phyloP scores from a whole-genome alignment of 768 basidiomycete species.

The Hirschioporus abietinus region DNA sequence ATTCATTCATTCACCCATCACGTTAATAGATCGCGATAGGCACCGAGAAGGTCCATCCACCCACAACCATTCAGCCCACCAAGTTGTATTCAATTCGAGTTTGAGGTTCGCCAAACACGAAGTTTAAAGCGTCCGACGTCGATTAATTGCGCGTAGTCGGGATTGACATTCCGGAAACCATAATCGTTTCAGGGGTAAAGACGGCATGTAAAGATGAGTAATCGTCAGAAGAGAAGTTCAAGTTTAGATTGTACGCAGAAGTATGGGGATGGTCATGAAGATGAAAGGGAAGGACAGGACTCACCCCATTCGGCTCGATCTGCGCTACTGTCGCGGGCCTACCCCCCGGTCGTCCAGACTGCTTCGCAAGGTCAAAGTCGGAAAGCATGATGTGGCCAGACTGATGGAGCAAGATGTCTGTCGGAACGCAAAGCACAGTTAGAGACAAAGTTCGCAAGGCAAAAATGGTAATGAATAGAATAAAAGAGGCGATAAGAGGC shows the following conservation, averaged over 20 bases:
- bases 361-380: constrained; percentile 98
- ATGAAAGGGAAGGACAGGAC: constrained; percentile 22
- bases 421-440: background rate
- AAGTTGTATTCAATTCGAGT: background rate
- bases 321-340: constrained; percentile 83
- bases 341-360: constrained; percentile 80
- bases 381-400: constrained; percentile 99
- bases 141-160: background rate
- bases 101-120: background rate
- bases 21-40: background rate
- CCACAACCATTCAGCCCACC: background rate
- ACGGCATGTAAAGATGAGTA: background rate
- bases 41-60: background rate
- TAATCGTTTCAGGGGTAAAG: background rate
- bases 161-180: background rate
- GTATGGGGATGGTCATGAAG: no score
- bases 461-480: background rate
- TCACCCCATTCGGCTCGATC: constrained; percentile 84
- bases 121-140: background rate
- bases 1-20: background rate
- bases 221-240: background rate
- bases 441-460: background rate
- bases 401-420: constrained; percentile 96
- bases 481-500: background rate
- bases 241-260: background rate